These are phyloP conservation scores for Pezicula rhizophila DNA, from an alignment of 2,329 filamentous ascomycete genomes.

Conservation along the genomic window DNA sequence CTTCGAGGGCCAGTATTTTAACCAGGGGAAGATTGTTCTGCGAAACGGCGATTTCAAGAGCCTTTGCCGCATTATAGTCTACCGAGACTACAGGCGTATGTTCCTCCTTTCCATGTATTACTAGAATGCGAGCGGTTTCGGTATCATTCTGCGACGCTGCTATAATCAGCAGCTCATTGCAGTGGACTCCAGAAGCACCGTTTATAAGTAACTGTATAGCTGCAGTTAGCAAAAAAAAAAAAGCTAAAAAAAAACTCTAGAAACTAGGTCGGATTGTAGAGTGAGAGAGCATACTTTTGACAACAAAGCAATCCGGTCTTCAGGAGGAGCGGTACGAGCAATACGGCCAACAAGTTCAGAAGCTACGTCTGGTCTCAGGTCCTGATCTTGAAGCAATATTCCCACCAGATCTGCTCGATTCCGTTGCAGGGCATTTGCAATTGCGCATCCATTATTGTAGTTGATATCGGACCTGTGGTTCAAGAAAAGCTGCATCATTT, in stretches of 20 bases:
- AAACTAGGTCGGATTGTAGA: background rate
- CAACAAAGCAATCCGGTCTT: slow-evolving; percentile 6
- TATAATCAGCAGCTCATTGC: slow-evolving; percentile 16
- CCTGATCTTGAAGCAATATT: slow-evolving; percentile 9
- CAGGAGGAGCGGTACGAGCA: background rate
- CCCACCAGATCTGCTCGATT: slow-evolving; percentile 10
- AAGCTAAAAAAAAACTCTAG: no score
- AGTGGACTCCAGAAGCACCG: slow-evolving; percentile 16
- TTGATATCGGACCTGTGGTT: slow-evolving; percentile 48
- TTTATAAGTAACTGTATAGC: slow-evolving; percentile 11
- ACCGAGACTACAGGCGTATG: slow-evolving; percentile 15
- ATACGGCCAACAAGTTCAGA: slow-evolving; percentile 11
- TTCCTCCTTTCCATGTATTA: slow-evolving; percentile 11
- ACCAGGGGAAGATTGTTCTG: slow-evolving; percentile 8
- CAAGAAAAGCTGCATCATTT: slow-evolving; percentile 46
- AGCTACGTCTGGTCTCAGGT: slow-evolving; percentile 8
- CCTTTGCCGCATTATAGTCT: slow-evolving; percentile 19
- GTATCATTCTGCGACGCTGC: slow-evolving; percentile 17
- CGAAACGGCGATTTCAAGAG: slow-evolving; percentile 14
- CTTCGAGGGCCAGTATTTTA: slow-evolving; percentile 9
- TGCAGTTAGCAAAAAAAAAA: background rate
- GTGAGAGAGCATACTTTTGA: background rate
- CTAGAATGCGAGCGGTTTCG: slow-evolving; percentile 15
- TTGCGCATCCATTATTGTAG: slow-evolving; percentile 33
- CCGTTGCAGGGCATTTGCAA: slow-evolving; percentile 27